Evolutionary conservation across 2,329 filamentous ascomycete genomes (phyloP), one percentile per base, ranked within the genome.

Genomic region (Ophiocordyceps sinensis): DNA sequence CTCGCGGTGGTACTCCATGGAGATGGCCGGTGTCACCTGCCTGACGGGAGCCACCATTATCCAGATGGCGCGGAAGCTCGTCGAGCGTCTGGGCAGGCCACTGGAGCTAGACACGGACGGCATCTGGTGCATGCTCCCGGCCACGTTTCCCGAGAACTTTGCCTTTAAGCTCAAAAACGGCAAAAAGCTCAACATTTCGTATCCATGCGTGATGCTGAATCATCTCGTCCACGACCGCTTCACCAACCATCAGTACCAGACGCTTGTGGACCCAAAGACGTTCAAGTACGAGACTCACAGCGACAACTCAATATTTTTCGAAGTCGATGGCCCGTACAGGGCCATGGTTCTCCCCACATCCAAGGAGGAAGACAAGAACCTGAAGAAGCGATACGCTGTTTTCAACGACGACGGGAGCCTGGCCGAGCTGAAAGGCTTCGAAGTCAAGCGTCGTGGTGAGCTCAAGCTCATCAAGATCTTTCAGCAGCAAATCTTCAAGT

Each of bases 391-490:
- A 55, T 98, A 98, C 58, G 91, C 93, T 34, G 91, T 98, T 4
- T 98, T 98, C 74, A 98, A 98, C 54, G 85, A 96, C 46, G 91
- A 98, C 53, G 91, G 93, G 32, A 94, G 82, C 59, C 70, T 98
- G 40, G 91, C 91, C 13, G 91, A 98, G 58, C 62, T 98, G 55
- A 98, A 98, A 57, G 91, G 91, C 6, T 98, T 98, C 55, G 91
- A 98, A 55, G 80, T 98, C 49, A 98, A 98, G 68, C 81, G 91
- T 58, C 77, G 91, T 75, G 91, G 91, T 69, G 91, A 98, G 65
- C 68, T 98, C 51, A 98, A 98, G 66, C 79, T 98, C 51, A 98
- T 98, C 74, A 98, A 98, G 64, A 98, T 96, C 57, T 98, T 98
- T 60, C 91, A 98, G 61, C 86, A 91, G 45, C 91, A 98, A 55